Evolutionary conservation across 352 stramenopile genomes (phyloP), one percentile per base, ranked within the genome.

Genomic region (Globisporangium yorkense): DNA sequence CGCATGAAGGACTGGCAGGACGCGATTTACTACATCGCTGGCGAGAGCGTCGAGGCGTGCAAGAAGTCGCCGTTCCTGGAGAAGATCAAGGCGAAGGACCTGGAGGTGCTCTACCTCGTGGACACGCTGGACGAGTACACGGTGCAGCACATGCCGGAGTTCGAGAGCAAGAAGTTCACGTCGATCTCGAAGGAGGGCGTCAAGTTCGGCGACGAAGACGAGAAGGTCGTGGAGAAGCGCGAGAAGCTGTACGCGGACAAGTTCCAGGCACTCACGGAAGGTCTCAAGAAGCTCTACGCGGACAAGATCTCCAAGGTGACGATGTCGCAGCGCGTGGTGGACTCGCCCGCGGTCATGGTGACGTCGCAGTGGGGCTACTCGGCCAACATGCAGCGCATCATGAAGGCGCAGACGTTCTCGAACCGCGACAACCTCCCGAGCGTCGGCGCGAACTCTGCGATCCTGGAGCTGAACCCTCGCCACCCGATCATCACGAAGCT

Each of bases 301-400:
- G 71, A 83, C 51, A 98, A 98, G 66, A 93, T 99, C 56, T 89
- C 84, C 51, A 96, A 97, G 66, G 96, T 99, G 15, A 74, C 77
- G 7, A 96, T 99, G 41, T 99, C 97, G 7, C 90, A 98, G 62
- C 89, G 95, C 56, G 80, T 99, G 5, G 77, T 93, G 41, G 88
- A 89, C 35, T 93, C 93, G 43, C 97, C 98, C 13, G 94, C 92
- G 2, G 94, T 99, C 59, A 97, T 99, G 63, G 92, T 98, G 40
- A 98, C 94, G 9, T 94, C 88, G 5, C 89, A 98, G 70, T 99
- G 96, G 79, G 97, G 97, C 21, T 92, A 99, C 76, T 98, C 89
- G 44, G 97, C 97, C 16, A 99, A 99, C 76, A 99, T 99, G 97
- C 97, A 99, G 75, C 88, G 97, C 44, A 99, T 99, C 74, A 98